Conservation (phyloP, 2,329 filamentous ascomycete genomes). For the Xylaria sp. region DNA sequence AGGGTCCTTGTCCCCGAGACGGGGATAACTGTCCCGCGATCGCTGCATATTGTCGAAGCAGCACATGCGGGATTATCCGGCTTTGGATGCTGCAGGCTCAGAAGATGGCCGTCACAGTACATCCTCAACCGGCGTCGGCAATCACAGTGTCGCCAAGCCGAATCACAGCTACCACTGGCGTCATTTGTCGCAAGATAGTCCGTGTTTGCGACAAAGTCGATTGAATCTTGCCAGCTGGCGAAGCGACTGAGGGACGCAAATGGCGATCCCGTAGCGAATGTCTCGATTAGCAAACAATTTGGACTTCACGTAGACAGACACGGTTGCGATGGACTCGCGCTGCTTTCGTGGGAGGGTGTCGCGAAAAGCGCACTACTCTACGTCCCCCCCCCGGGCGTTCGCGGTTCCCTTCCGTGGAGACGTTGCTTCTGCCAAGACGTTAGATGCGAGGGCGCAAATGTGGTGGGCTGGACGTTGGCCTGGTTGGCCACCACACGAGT, state of each 20-base stretch:
- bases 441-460: constrained; percentile 9
- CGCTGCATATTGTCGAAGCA: constrained; percentile 57
- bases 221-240: constrained; percentile 57
- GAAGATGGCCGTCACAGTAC: constrained; percentile 20
- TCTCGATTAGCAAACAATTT: constrained; percentile 63
- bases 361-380: constrained; percentile 20
- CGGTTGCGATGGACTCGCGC: constrained; percentile 24
- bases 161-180: constrained; percentile 61
- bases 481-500: constrained; percentile 21
- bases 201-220: constrained; percentile 58
- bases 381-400: constrained; percentile 2
- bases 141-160: constrained; percentile 60
- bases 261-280: constrained; percentile 59
- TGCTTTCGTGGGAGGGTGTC: constrained; percentile 22
- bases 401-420: constrained; percentile 23
- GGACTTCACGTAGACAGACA: constrained; percentile 63
- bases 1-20: not conserved
- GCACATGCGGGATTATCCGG: constrained; percentile 54
- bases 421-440: constrained; percentile 33
- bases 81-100: constrained; percentile 42
- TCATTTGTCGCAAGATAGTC: constrained; percentile 54
- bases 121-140: constrained; percentile 61
- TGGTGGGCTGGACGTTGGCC: constrained; percentile 24
- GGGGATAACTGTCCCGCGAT: constrained; percentile 12
- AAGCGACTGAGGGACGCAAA: constrained; percentile 56